phyloP scores from a whole-genome alignment of 176 grass and related monocot species.

The Triticum monococcum region DNA sequence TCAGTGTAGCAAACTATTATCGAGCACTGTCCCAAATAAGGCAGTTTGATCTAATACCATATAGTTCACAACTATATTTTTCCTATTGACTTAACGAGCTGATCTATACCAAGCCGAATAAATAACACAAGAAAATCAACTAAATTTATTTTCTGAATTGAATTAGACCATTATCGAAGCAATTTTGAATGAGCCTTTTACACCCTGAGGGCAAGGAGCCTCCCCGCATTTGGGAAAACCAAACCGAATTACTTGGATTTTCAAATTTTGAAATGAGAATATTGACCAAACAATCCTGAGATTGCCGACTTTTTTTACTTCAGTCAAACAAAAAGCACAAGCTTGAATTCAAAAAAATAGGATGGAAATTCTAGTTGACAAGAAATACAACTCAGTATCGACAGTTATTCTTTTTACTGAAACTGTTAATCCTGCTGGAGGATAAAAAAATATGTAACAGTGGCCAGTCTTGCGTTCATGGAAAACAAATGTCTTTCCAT shows the following conservation, averaged over 20 bases:
- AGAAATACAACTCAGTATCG: neutral
- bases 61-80: neutral
- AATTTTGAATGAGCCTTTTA: neutral
- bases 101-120: neutral
- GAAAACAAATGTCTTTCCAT: neutral
- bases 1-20: neutral
- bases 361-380: neutral
- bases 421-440: neutral
- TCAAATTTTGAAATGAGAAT: neutral
- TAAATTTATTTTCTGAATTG: neutral
- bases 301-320: neutral
- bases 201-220: neutral
- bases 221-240: neutral
- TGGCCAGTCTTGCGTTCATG: neutral
- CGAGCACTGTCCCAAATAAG: neutral
- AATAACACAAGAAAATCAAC: neutral
- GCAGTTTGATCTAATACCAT: neutral
- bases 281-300: neutral
- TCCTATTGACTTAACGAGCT: neutral
- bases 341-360: neutral
- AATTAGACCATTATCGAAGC: neutral
- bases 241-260: neutral
- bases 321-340: neutral
- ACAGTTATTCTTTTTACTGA: neutral
- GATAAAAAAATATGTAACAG: neutral